Evolutionary conservation across 1,284 basidiomycete species (phyloP).

Genomic region (Irpex rosettiformis): DNA sequence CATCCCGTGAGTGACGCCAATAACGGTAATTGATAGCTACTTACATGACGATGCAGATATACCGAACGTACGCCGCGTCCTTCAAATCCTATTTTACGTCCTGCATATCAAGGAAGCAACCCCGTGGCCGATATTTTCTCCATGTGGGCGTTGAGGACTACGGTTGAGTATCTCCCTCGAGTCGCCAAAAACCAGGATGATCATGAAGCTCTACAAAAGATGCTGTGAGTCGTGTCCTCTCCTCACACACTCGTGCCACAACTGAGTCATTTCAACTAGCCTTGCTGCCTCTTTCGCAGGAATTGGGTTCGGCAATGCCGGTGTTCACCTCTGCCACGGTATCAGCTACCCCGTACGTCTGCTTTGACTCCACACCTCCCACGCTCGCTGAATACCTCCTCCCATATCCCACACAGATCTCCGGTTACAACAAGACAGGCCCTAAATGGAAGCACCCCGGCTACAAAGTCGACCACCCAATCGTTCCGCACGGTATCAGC

Average conservation of each 20-base stretch:
- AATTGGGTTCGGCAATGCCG: constrained; percentile 94
- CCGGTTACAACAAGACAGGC: constrained; percentile 91
- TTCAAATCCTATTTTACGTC: constrained; percentile 84
- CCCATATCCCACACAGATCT: constrained; percentile 56
- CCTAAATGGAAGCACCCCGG: constrained; percentile 87
- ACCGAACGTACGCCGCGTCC: constrained; percentile 88
- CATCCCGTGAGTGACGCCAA: constrained; percentile 58
- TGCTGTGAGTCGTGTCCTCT: constrained; percentile 64
- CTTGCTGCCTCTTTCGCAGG: constrained; percentile 90
- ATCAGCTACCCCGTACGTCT: constrained; percentile 79
- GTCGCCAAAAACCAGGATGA: constrained; percentile 81
- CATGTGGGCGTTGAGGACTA: constrained; percentile 89
- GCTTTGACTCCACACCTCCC: no score
- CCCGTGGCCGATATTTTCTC: constrained; percentile 97
- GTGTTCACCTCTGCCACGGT: constrained; percentile 88
- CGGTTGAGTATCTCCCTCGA: constrained; percentile 87
- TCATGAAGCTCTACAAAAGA: constrained; percentile 83
- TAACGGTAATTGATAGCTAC: background rate
- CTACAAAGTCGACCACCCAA: constrained; percentile 78
- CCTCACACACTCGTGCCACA: background rate
- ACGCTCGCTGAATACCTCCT: background rate
- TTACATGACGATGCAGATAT: constrained; percentile 52
- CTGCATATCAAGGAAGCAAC: constrained; percentile 95
- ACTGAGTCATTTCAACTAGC: constrained; percentile 33
- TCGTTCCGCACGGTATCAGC: constrained; percentile 87